Conservation (phyloP, 73 alveolate species). For the Urostyla sp. region DNA sequence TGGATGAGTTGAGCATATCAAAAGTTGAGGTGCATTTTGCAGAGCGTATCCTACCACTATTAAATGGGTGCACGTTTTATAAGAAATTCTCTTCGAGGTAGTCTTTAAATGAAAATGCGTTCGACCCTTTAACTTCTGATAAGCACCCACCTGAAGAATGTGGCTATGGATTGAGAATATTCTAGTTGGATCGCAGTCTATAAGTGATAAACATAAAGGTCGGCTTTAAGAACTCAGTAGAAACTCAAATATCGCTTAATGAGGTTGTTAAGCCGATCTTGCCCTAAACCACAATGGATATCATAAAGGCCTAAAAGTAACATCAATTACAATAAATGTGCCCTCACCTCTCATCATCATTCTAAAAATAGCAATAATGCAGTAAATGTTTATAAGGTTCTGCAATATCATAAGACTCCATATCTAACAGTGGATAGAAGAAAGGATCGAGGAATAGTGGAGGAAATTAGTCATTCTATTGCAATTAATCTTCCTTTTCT, state of each 20-base stretch:
- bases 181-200: slow-evolving; percentile 59
- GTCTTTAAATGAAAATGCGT: slow-evolving; percentile 62
- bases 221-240: slow-evolving; percentile 58
- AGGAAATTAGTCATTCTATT: too few species aligned
- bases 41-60: slow-evolving; percentile 60
- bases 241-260: slow-evolving; percentile 46
- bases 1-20: slow-evolving; percentile 3
- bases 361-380: slow-evolving; percentile 4
- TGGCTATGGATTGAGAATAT: slow-evolving; percentile 74
- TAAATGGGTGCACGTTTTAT: slow-evolving; percentile 73
- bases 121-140: slow-evolving; percentile 70
- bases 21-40: slow-evolving; percentile 51
- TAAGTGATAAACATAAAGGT: slow-evolving; percentile 54
- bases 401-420: too few species aligned
- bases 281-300: slow-evolving; percentile 74
- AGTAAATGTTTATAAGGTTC: too few species aligned
- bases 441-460: not conserved
- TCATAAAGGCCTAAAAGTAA: slow-evolving; percentile 66
- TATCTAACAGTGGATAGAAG: too few species aligned
- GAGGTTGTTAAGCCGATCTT: slow-evolving; percentile 65
- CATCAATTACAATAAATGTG: not conserved
- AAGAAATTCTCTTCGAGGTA: slow-evolving; percentile 65
- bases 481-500: too few species aligned
- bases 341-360: not conserved
- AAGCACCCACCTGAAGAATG: slow-evolving; percentile 75